Evolutionary conservation across 371 early-diverging fungal genomes (phyloP).

Genomic region (Nematocida sp.): DNA sequence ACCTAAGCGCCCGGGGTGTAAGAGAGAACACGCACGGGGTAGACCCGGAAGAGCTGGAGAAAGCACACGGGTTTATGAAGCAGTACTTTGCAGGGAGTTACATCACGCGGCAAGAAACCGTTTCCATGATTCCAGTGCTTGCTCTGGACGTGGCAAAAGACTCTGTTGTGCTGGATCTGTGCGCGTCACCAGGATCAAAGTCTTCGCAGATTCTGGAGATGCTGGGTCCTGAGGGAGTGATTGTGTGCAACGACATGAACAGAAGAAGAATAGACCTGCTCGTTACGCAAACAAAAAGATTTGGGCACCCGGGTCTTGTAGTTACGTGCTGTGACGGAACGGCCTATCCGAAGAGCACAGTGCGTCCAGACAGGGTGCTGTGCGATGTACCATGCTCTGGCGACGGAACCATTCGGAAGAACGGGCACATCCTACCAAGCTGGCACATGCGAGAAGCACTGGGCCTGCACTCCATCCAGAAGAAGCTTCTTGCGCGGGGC

Average conservation of each 20-base stretch:
- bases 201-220: constrained; percentile 73
- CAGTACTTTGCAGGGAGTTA: constrained; percentile 69
- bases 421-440: constrained; percentile 75
- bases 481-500: constrained; percentile 77
- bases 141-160: constrained; percentile 81
- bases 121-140: constrained; percentile 91
- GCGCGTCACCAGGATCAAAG: constrained; percentile 71
- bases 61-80: constrained; percentile 51
- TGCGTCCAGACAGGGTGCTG: constrained; percentile 16
- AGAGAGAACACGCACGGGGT: constrained; percentile 8
- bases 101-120: constrained; percentile 88
- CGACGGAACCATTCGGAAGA: constrained; percentile 96
- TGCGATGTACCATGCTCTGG: constrained; percentile 89
- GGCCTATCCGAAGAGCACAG: constrained; percentile 70
- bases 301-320: constrained; percentile 75
- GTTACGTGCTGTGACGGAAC: constrained; percentile 90
- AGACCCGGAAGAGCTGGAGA: constrained; percentile 21
- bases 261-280: constrained; percentile 80
- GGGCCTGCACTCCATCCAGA: constrained; percentile 76
- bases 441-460: constrained; percentile 74
- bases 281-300: constrained; percentile 78
- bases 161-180: constrained; percentile 71
- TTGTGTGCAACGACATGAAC: constrained; percentile 93
- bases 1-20: constrained; percentile 5
- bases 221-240: constrained; percentile 67